Conservation (phyloP, 352 stramenopile genomes). For the Peronospora farinosa region DNA sequence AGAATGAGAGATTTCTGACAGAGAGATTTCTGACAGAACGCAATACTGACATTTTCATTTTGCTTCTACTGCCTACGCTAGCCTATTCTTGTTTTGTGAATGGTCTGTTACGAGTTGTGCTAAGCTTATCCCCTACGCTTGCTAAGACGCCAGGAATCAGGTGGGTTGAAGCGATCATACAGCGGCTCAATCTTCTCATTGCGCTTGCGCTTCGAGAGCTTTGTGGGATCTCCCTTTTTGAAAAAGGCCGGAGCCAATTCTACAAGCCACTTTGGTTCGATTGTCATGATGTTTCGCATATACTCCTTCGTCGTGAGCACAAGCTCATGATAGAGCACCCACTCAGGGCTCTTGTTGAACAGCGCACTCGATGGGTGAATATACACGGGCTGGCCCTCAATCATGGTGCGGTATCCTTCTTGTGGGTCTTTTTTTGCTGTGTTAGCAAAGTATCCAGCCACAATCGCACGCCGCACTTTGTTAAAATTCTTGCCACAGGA, state of each 20-base stretch:
- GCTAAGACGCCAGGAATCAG: constrained; percentile 95
- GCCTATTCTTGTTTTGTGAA: constrained; percentile 4
- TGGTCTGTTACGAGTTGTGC: background rate
- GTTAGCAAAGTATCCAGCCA: constrained; percentile 98
- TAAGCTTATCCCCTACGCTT: constrained; percentile 87
- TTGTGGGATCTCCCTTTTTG: constrained; percentile 96
- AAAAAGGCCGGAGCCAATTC: constrained; percentile 95
- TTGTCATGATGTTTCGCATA: constrained; percentile 99
- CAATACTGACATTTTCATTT: background rate
- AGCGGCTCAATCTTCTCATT: constrained; percentile 99
- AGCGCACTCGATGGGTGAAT: constrained; percentile 96
- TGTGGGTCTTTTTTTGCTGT: constrained; percentile 98
- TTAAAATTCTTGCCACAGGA: constrained; percentile 95
- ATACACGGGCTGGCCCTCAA: constrained; percentile 98
- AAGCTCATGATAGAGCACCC: constrained; percentile 98
- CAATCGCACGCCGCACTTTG: constrained; percentile 96
- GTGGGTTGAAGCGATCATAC: constrained; percentile 97
- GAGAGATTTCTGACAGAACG: too few species aligned
- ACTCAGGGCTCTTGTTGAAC: constrained; percentile 99
- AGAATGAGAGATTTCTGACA: too few species aligned
- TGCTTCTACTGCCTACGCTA: constrained; percentile 5
- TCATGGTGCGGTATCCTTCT: constrained; percentile 97
- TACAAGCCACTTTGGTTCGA: constrained; percentile 99
- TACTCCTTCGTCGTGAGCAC: constrained; percentile 95
- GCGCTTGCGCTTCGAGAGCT: constrained; percentile 96